phyloP scores from a whole-genome alignment of 2,329 filamentous ascomycete species.

The Ascochyta rabiei region DNA sequence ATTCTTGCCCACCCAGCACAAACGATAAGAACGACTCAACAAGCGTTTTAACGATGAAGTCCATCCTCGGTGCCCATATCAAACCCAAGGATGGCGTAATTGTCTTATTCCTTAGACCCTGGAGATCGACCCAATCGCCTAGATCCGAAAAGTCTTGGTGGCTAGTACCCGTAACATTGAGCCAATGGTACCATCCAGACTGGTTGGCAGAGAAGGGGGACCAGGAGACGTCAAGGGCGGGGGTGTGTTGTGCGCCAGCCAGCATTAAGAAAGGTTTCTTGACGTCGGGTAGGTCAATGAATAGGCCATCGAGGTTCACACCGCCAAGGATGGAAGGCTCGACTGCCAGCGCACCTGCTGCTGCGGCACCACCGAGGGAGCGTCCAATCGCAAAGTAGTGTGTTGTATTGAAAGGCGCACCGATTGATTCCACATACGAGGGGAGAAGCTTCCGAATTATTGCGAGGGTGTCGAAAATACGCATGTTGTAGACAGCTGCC shows the following conservation, averaged over 20 bases:
- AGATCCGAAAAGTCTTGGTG: constrained; percentile 35
- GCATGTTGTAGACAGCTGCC: constrained; percentile 19
- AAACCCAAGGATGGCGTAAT: constrained; percentile 17
- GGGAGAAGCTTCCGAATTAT: constrained; percentile 5
- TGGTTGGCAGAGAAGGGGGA: constrained; percentile 24
- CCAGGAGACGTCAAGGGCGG: constrained; percentile 24
- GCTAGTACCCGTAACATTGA: constrained; percentile 21
- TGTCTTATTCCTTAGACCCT: constrained; percentile 22
- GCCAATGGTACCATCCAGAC: constrained; percentile 30
- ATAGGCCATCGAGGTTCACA: constrained; percentile 29
- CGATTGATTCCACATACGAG: constrained; percentile 6
- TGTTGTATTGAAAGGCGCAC: constrained; percentile 21
- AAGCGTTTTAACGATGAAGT: constrained; percentile 20
- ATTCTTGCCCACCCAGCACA: constrained; percentile 15
- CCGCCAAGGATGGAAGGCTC: constrained; percentile 21
- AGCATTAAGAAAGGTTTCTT: constrained; percentile 29
- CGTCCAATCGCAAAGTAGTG: constrained; percentile 26
- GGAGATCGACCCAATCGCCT: constrained; percentile 29
- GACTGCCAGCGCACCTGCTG: constrained; percentile 13
- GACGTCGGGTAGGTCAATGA: constrained; percentile 21
- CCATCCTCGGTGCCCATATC: constrained; percentile 28
- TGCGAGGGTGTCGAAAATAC: constrained; percentile 23
- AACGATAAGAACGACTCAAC: constrained; percentile 22
- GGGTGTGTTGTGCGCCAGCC: constrained; percentile 23
- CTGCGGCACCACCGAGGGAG: constrained; percentile 28